Evolutionary conservation across 2,329 filamentous ascomycete genomes (phyloP).

Genomic region (Hirsutella thompsonii): DNA sequence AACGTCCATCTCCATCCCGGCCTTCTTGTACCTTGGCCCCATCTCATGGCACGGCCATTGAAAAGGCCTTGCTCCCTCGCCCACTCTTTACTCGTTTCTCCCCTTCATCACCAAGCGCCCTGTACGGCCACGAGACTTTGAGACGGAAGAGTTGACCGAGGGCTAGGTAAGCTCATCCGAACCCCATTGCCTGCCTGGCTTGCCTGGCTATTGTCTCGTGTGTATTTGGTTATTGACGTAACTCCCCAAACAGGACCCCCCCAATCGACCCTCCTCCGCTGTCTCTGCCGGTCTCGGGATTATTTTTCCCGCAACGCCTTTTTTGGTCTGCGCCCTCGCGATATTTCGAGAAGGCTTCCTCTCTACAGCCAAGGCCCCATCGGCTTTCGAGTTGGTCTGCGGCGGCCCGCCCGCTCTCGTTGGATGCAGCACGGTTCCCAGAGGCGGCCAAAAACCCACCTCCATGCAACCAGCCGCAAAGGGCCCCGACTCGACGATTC

Average conservation of each 20-base stretch:
- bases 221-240: background rate
- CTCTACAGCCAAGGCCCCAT: no score
- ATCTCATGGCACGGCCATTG: conserved; percentile 19
- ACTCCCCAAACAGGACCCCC: background rate
- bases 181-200: background rate
- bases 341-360: background rate
- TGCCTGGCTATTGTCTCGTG: background rate
- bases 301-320: background rate
- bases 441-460: background rate
- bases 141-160: conserved; percentile 4
- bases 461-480: background rate
- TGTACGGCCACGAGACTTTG: conserved; percentile 5
- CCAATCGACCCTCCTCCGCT: background rate
- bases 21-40: conserved; percentile 8
- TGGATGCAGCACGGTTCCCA: background rate
- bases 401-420: background rate
- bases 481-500: background rate
- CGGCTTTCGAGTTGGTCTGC: no score
- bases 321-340: background rate
- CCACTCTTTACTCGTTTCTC: conserved; percentile 7
- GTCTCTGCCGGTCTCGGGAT: background rate
- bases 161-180: conserved; percentile 1
- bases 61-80: conserved; percentile 26
- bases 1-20: conserved; percentile 16
- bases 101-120: background rate